Evolutionary conservation across 2,329 filamentous ascomycete genomes (phyloP).

Genomic region (Fusarium globosum): DNA sequence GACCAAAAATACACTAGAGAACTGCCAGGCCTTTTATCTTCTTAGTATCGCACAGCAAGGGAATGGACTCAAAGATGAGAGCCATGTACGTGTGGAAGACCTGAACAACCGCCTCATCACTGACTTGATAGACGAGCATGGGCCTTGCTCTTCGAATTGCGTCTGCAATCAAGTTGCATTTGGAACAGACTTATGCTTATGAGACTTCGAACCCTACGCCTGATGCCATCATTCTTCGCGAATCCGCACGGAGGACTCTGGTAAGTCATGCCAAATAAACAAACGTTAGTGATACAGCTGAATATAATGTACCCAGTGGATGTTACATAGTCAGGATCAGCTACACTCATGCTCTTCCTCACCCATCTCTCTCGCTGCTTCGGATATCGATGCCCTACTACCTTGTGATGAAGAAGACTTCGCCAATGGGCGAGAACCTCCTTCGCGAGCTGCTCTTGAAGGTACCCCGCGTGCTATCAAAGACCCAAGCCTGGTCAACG

Average conservation of each 20-base stretch:
- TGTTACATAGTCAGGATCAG: slow-evolving; percentile 69
- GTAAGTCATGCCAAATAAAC: slow-evolving; percentile 49
- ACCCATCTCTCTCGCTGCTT: slow-evolving; percentile 62
- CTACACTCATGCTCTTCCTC: slow-evolving; percentile 64
- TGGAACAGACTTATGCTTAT: slow-evolving; percentile 63
- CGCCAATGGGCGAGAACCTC: slow-evolving; percentile 58
- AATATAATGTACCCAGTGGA: slow-evolving; percentile 57
- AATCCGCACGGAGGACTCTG: slow-evolving; percentile 67
- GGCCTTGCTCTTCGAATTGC: slow-evolving; percentile 68
- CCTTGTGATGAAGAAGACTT: slow-evolving; percentile 66
- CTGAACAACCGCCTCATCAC: not conserved
- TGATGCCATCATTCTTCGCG: slow-evolving; percentile 60
- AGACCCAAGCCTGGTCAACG: slow-evolving; percentile 56
- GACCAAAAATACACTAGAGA: slow-evolving; percentile 59
- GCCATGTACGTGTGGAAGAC: slow-evolving; percentile 58
- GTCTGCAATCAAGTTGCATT: slow-evolving; percentile 64
- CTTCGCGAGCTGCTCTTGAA: slow-evolving; percentile 63
- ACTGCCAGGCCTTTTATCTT: slow-evolving; percentile 69
- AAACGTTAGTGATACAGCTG: not conserved
- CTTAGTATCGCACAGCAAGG: slow-evolving; percentile 69
- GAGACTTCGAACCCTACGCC: slow-evolving; percentile 53
- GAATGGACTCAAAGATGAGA: slow-evolving; percentile 63
- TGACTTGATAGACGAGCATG: slow-evolving; percentile 61
- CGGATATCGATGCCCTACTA: slow-evolving; percentile 65
- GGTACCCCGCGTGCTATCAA: slow-evolving; percentile 62